Evolutionary conservation across 1,139 yeast genomes (phyloP), one percentile per base, ranked within the genome.

Genomic region (Protomyces gravidus): DNA sequence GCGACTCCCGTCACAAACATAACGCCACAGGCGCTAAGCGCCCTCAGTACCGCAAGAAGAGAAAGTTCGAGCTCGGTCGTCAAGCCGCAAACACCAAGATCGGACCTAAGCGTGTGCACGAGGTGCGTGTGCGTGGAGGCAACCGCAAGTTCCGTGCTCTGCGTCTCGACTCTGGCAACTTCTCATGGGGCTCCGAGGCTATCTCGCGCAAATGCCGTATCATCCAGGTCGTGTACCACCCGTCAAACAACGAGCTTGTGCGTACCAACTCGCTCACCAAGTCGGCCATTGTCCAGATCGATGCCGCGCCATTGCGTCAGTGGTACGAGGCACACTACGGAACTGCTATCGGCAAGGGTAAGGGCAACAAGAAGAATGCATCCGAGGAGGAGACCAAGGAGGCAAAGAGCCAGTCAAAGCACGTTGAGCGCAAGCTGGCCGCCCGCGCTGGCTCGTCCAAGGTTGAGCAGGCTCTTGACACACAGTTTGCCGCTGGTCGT

Each of bases 1-100:
- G 99, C 86, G 98, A 92, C 84, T 90, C 98, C 80, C 96, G 97
- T 84, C 98, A 92, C 89, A 92, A 92, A 88, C 95, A 98, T 82
- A 82, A 97, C 75, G 96, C 95, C 80, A 90, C 99, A 77, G 99
- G 99, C 86, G 99, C 98, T 78, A 90, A 89, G 82, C 90, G 97
- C 82, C 97, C 98, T 80, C 96, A 89, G 81, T 89, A 85, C 95
- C 90, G 98, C 88, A 92, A 92, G 92, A 92, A 92, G 96, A 85
- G 99, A 85, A 92, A 92, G 95, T 94, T 92, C 77, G 98, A 94
- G 82, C 86, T 88, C 80, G 99, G 99, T 74, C 95, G 99, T 83
- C 98, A 92, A 84, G 84, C 97, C 73, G 96, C 98, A 76, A 89
- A 87, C 92, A 92, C 99, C 82, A 89, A 89, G 84, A 90, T 92